Evolutionary conservation across 148 eudicot genomes (phyloP).

Genomic region (Vaccinium macrocarpon): DNA sequence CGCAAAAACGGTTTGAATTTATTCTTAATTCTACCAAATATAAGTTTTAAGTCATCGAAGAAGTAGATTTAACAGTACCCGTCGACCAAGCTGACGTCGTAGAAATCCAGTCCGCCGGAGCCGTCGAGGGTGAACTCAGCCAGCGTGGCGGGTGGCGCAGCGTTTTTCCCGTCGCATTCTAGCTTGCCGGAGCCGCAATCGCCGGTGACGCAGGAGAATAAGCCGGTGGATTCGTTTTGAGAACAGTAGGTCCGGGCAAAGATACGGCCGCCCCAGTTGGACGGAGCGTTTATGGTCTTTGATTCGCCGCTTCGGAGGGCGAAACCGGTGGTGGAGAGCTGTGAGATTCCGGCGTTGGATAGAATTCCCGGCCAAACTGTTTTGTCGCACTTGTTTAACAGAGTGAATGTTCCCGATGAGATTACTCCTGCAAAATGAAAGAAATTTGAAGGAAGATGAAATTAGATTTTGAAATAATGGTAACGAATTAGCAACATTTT

Average conservation of each 20-base stretch:
- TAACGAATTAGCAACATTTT: too few species aligned
- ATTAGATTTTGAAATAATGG: too few species aligned
- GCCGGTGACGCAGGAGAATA: slow-evolving; percentile 66
- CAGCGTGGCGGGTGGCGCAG: slow-evolving; percentile 61
- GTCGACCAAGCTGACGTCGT: slow-evolving; percentile 77
- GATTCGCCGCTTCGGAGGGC: slow-evolving; percentile 53
- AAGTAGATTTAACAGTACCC: slow-evolving; percentile 35
- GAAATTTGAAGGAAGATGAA: neutral
- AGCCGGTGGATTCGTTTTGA: slow-evolving; percentile 35
- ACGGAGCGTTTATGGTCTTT: slow-evolving; percentile 31
- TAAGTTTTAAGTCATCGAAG: neutral
- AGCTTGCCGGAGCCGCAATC: slow-evolving; percentile 65
- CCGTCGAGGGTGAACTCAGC: slow-evolving; percentile 68
- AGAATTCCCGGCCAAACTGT: slow-evolving; percentile 79
- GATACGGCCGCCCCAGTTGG: slow-evolving; percentile 71
- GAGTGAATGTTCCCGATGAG: slow-evolving; percentile 44
- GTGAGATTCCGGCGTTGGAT: slow-evolving; percentile 66
- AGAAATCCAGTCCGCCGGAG: slow-evolving; percentile 53
- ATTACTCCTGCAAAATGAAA: slow-evolving; percentile 23
- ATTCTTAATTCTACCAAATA: too few species aligned
- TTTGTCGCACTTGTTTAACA: slow-evolving; percentile 56
- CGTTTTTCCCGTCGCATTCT: slow-evolving; percentile 52
- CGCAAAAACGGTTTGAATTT: neutral
- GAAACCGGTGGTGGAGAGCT: slow-evolving; percentile 65
- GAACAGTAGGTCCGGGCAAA: slow-evolving; percentile 74